Evolutionary conservation across 2,329 filamentous ascomycete species (phyloP).

Genomic region (Alternaria triticimaculans): DNA sequence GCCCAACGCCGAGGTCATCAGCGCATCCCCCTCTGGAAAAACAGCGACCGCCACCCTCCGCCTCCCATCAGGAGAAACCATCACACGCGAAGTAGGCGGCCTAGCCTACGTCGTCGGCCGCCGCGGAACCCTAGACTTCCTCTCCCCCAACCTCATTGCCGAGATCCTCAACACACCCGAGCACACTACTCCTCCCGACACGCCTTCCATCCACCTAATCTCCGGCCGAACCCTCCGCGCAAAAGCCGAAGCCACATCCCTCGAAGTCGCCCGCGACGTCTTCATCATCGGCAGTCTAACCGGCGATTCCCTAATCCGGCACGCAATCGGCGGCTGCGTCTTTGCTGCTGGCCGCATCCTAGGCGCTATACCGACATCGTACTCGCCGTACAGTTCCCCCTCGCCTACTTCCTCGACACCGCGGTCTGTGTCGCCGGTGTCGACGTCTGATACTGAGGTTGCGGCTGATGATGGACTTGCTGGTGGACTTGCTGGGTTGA

Average conservation of each 20-base stretch:
- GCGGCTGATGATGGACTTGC: conserved; percentile 1
- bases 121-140: conserved; percentile 61
- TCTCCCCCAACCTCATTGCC: conserved; percentile 54
- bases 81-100: conserved; percentile 56
- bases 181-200: background rate
- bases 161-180: conserved; percentile 53
- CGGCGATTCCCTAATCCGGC: conserved; percentile 66
- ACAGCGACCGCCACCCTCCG: conserved; percentile 52
- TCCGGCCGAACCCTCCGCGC: conserved; percentile 61
- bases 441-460: conserved; percentile 22
- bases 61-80: conserved; percentile 50
- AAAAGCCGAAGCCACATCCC: conserved; percentile 56
- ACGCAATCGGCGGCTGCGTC: conserved; percentile 65
- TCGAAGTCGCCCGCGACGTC: conserved; percentile 61
- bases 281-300: conserved; percentile 66
- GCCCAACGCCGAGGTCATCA: conserved; percentile 60
- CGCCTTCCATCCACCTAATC: conserved; percentile 43
- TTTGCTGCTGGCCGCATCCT: conserved; percentile 61
- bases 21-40: conserved; percentile 26
- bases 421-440: conserved; percentile 29
- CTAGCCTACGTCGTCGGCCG: conserved; percentile 64
- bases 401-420: conserved; percentile 25
- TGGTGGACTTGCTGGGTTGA: conserved; percentile 11
- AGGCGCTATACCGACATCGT: conserved; percentile 30
- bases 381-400: conserved; percentile 16